Base-by-base conservation (phyloP, 108 stramenopile genomes). In the Skeletonema tropicum region DNA sequence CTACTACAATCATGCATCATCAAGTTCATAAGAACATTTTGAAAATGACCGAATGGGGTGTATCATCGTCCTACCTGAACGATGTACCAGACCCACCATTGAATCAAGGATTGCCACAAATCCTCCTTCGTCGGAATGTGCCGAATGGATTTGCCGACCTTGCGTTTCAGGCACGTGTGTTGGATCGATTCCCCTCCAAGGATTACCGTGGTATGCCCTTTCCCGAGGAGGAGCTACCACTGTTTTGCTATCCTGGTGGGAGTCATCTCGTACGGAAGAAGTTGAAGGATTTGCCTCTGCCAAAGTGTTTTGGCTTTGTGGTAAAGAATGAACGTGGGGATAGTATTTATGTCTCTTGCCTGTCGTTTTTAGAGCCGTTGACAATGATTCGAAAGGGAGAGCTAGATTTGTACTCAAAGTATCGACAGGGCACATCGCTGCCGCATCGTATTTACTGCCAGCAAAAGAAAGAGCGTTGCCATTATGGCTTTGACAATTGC, bases 291-390 rank as follows among this genome's bases (percentile, higher is more conserved):
- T 83, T 80, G 12, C 88, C 86, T 6, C 68, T 93, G 21, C 87
- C 94, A 0, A 80, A 86, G 58, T 87, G 88, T 73, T 95, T 87
- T 71, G 94, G 94, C 0, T 95, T 95, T 77, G 92, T 93, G 9
- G 92, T 95, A n/a, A 95, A 95, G 80, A 94, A 94, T 69, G 93
- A 94, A 69, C 85, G 89, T 17, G 93, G 93, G 25, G 91, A 94
- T 75, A 89, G 88, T 71, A 84, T 84, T 21, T 75, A 84, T 81
- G 86, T 95, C 7, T 92, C 90, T 1, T 95, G 94, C 66, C 88
- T 95, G 46, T 89, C 94, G 13, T 95, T 95, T 76, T 83, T 92
- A 79, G 94, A 92, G 71, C 92, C 92, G 8, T 31, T 93, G 76
- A 92, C 89, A 4, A 78, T 52, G 14, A 57, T 57, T 13, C 89